A percentile compares a stretch with the other conserved stretches of the same genome.
These are phyloP conservation scores for Colletotrichum noveboracense DNA, from an alignment of 2,329 filamentous ascomycete species.

Conservation along the genomic window DNA sequence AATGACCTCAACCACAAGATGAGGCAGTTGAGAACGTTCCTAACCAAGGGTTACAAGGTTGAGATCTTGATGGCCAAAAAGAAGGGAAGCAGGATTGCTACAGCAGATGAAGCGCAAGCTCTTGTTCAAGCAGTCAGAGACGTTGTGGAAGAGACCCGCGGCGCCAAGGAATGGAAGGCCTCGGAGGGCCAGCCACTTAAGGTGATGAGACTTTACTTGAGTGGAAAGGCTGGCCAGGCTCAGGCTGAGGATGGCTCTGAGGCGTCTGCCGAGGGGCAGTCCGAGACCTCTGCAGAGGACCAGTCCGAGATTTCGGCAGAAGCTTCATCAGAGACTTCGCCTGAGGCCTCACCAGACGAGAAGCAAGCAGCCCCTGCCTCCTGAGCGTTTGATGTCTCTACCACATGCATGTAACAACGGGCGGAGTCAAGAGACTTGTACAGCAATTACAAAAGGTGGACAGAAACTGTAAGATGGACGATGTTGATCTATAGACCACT, in stretches of 20 bases:
- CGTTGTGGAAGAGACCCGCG: conserved; percentile 32
- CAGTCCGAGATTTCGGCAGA: neutral
- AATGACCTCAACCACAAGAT: conserved; percentile 79
- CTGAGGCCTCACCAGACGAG: neutral
- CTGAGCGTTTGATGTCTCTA: neutral
- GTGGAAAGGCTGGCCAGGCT: conserved; percentile 27
- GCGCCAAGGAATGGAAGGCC: conserved; percentile 48
- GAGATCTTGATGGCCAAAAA: conserved; percentile 72
- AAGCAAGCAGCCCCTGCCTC: neutral
- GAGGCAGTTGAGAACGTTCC: conserved; percentile 69
- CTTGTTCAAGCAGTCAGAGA: conserved; percentile 53
- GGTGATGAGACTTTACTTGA: conserved; percentile 48
- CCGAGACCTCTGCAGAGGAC: neutral
- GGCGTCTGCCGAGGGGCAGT: neutral
- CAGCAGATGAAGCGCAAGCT: conserved; percentile 62
- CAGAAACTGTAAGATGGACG: neutral
- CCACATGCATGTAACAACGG: neutral
- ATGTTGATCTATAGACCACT: neutral
- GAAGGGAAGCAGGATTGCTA: conserved; percentile 67
- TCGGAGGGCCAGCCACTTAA: conserved; percentile 50
- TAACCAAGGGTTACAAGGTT: conserved; percentile 77
- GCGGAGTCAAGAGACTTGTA: neutral
- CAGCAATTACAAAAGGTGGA: neutral
- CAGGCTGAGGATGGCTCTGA: neutral
- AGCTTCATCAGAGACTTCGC: neutral